Percentiles rank a stretch among this genome's conserved stretches.
phyloP scores from a whole-genome alignment of 345 rosid genomes.

The Lumnitzera littorea region DNA sequence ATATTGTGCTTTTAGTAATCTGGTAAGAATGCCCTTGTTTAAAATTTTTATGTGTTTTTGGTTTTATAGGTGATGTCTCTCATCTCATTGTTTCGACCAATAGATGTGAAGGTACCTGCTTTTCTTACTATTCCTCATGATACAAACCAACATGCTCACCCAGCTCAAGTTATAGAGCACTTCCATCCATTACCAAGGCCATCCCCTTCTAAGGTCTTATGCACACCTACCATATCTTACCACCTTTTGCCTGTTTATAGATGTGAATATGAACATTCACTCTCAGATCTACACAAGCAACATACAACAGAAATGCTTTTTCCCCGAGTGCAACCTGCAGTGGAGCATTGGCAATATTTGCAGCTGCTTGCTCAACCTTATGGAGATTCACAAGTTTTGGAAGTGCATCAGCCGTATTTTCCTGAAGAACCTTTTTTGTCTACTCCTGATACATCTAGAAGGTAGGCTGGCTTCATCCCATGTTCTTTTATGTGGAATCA shows the following conservation, averaged over 20 bases:
- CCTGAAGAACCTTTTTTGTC: slow-evolving; percentile 13
- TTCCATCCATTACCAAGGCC: slow-evolving; percentile 8
- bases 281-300: slow-evolving; percentile 1
- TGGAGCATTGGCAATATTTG: slow-evolving; percentile 4
- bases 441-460: slow-evolving; percentile 12
- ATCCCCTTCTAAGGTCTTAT: slow-evolving; percentile 10
- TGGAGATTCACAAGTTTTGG: background rate
- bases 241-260: background rate
- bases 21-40: no score
- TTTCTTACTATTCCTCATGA: background rate
- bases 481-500: no score
- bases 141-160: background rate
- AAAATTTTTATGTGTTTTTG: background rate
- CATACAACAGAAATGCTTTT: slow-evolving; percentile 2
- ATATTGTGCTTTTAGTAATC: no score
- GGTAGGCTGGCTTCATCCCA: slow-evolving; percentile 12
- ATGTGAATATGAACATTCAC: slow-evolving; percentile 1
- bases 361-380: background rate
- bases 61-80: slow-evolving; percentile 20
- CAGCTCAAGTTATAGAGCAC: slow-evolving; percentile 2
- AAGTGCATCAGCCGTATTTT: slow-evolving; percentile 12
- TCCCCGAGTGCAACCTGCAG: slow-evolving; percentile 5
- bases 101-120: slow-evolving; percentile 6
- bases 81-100: slow-evolving; percentile 19
- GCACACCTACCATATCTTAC: slow-evolving; percentile 3